A percentile compares a stretch with the other conserved stretches of the same genome.
These are phyloP conservation scores for Gaeumannomyces sp. DNA, from an alignment of 2,329 filamentous ascomycete species.

Conservation along the genomic window DNA sequence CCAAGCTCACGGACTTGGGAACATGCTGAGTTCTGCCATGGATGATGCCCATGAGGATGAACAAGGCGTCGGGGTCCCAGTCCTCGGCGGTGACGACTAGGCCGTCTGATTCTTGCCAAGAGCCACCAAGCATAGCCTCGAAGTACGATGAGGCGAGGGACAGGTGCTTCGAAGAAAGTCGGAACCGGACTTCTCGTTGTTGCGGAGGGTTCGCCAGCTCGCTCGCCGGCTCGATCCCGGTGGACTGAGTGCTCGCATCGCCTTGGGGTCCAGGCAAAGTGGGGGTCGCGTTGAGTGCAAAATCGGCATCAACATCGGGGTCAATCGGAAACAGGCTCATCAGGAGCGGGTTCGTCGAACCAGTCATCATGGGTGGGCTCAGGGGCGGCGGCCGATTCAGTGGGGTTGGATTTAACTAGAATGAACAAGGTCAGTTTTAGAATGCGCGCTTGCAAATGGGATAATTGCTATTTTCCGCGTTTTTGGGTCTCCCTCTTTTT, in stretches of 20 bases:
- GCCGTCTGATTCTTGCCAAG: constrained; percentile 3
- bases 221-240: not conserved
- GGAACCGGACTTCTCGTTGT: constrained; percentile 7
- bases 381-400: too few relatives aligned
- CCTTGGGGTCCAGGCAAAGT: not conserved
- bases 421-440: too few relatives aligned
- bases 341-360: too few relatives aligned
- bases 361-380: too few relatives aligned
- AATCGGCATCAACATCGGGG: not conserved
- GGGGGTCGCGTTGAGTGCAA: not conserved
- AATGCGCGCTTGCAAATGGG: too few relatives aligned
- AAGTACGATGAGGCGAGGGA: constrained; percentile 1
- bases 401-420: too few relatives aligned
- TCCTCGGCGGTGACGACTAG: not conserved
- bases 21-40: constrained; percentile 22
- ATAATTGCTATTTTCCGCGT: too few relatives aligned
- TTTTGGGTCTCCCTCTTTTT: too few relatives aligned
- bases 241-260: not conserved
- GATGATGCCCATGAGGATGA: constrained; percentile 23
- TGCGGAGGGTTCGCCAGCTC: not conserved
- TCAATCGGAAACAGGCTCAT: not conserved
- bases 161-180: not conserved
- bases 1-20: constrained; percentile 16
- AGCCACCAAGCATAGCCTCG: not conserved
- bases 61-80: constrained; percentile 24